Percentiles rank a stretch among this genome's conserved stretches.
Conservation (phyloP, 2,329 filamentous ascomycete genomes). For the Fusarium poae region DNA sequence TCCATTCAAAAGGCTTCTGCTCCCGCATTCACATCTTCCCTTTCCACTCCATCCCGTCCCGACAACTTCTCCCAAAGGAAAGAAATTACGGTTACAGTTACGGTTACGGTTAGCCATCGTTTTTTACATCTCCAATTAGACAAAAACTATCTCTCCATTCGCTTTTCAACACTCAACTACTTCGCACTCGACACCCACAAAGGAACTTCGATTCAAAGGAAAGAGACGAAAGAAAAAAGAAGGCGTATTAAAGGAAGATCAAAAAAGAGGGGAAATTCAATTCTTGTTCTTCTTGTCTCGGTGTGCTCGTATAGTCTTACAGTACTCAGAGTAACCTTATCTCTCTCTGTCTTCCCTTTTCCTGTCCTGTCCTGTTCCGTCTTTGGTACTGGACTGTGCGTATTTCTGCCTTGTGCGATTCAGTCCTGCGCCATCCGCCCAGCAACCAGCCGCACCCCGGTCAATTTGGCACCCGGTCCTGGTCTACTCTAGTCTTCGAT, state of each 20-base stretch:
- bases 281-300: constrained; percentile 37
- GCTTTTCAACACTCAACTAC: constrained; percentile 18
- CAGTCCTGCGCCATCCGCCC: constrained; percentile 44
- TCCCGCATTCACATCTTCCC: constrained; percentile 53
- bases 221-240: constrained; percentile 15
- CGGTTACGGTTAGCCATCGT: constrained; percentile 35
- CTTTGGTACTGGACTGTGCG: constrained; percentile 33
- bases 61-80: constrained; percentile 31
- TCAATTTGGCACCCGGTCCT: constrained; percentile 38
- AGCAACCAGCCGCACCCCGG: constrained; percentile 45
- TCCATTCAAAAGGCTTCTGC: constrained; percentile 59
- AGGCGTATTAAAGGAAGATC: constrained; percentile 13
- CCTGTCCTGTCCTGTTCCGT: constrained; percentile 5
- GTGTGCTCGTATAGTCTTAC: constrained; percentile 31
- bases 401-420: constrained; percentile 41
- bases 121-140: constrained; percentile 31
- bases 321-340: constrained; percentile 39
- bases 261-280: constrained; percentile 34
- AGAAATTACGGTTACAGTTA: constrained; percentile 18
- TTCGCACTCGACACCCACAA: constrained; percentile 15
- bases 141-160: constrained; percentile 22
- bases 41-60: constrained; percentile 50
- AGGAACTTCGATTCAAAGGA: constrained; percentile 3
- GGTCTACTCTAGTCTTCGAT: constrained; percentile 31
- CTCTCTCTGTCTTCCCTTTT: constrained; percentile 13